Base-by-base conservation (phyloP, 306 rosid species). In the Alnus rubra region DNA sequence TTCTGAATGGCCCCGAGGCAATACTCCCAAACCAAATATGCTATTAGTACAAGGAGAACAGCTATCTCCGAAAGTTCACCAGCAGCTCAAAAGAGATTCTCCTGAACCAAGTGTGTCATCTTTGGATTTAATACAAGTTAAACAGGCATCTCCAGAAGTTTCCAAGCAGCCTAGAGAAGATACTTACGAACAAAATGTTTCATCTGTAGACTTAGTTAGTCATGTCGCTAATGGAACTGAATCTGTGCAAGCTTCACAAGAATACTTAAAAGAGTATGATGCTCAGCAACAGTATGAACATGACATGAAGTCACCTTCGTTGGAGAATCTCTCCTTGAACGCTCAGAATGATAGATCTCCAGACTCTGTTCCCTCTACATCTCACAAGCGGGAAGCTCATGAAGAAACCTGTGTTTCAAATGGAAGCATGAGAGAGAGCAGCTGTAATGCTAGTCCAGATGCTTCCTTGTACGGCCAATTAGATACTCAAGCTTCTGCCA, bases 281-380 rank as follows among this genome's bases (percentile, higher is more conserved):
- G 70, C 48, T 82, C 80, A 67, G 72, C 81, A 31, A 33, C 88
- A 67, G 76, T 49, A 33, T 47, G 88, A 86, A 69, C 78, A 76
- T 74, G 87, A 80, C 56, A 80, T 79, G 80, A 86, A 87, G 82
- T 81, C 83, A 48, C 87, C 60, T 60, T 84, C 89, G 45, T 76
- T 75, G 71, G 84, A 78, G 72, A 69, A 84, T 75, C 83, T 59
- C 74, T 81, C 92, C 45, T 74, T 80, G 52, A 79, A 78, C 53
- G 49, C 85, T 9, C 80, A 9, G 79, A 87, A 76, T 55, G 87
- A 78, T 70, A 72, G 62, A 54, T 62, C 74, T 71, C 72, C 78
- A 62, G 86, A 86, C 69, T 81, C 83, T 28, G 79, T 67, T 58
- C 76, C 76, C 49, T 37, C 77, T 75, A 37, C 69, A 28, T 81